Conservation (phyloP, 108 stramenopile genomes). For the Cyclotella kingstonii region DNA sequence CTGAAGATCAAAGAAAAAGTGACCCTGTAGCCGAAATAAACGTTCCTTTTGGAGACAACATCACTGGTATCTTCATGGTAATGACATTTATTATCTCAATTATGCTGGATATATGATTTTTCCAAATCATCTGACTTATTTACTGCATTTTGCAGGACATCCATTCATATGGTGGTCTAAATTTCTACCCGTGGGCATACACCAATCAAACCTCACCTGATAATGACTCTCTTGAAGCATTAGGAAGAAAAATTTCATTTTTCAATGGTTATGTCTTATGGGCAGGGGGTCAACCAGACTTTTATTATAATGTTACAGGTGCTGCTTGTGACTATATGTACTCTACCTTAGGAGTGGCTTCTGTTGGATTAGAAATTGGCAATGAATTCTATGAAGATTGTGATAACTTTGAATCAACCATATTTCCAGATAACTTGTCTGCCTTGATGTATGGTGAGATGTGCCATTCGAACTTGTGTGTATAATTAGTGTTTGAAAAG, state of each 20-base stretch:
- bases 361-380: slow-evolving; percentile 56
- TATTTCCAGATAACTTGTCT: slow-evolving; percentile 25
- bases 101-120: too few relatives aligned
- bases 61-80: slow-evolving; percentile 42
- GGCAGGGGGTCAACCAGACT: slow-evolving; percentile 33
- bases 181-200: slow-evolving; percentile 54
- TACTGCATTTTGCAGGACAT: slow-evolving; percentile 46
- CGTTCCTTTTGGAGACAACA: slow-evolving; percentile 10
- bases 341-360: slow-evolving; percentile 42
- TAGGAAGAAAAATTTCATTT: slow-evolving; percentile 38
- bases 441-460: slow-evolving; percentile 49
- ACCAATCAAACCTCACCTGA: slow-evolving; percentile 6
- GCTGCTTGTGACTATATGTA: slow-evolving; percentile 48
- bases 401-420: slow-evolving; percentile 33
- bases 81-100: too few relatives aligned
- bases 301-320: slow-evolving; percentile 28
- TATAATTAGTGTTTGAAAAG: too few relatives aligned
- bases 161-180: slow-evolving; percentile 42
- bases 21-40: slow-evolving; percentile 9
- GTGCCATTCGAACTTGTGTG: too few relatives aligned
- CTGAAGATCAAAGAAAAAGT: slow-evolving; percentile 25
- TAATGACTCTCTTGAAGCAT: slow-evolving; percentile 16
- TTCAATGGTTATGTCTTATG: slow-evolving; percentile 25
- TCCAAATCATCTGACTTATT: too few relatives aligned
- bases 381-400: slow-evolving; percentile 49